Base-by-base conservation (phyloP, 768 basidiomycete species). In the Lactarius psammicola region DNA sequence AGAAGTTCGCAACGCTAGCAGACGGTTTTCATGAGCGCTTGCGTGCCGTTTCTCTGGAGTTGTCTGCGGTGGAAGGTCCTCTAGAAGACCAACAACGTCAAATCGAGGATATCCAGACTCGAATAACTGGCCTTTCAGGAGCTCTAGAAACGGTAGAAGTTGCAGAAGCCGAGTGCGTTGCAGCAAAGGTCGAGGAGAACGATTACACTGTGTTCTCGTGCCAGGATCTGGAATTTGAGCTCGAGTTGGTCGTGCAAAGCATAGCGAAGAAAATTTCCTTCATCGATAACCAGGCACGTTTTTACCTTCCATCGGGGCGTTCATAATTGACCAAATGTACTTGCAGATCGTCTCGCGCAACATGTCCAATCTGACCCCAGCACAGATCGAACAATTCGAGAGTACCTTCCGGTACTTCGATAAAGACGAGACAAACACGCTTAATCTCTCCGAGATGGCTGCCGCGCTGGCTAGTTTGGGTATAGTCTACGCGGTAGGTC, bases 351-450 rank as follows among this genome's bases (percentile, higher is more conserved):
- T 98, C 1, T 95, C 97, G 15, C 84, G 94, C 54, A 94, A 92
- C 71, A 88, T 93, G 85, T 91, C 94, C 30, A 97, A 98, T 74
- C 77, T 99, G 68, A 96, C 96, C 0, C 95, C 97, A 0, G 95
- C 94, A 17, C 94, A 95, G 73, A 81, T 98, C 28, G 96, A 98
- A 74, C 95, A 98, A 73, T 96, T 97, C 70, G 96, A 98, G 76
- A 87, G 89, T 74, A 96, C 95, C 1, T 98, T 99, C 87, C 86
- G 95, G 59, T 95, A 98, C 78, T 99, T 99, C 72, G 96, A 98
- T 76, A 87, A 87, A 68, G 95, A 98, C 70, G 90, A 92, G 71
- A 87, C 89, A 44, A 97, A 98, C 74, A 94, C 93, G 0, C 84
- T 98, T 44, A 86, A 83, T 65, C 74, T 88, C 65, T 82, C 92